phyloP scores from a whole-genome alignment of 352 stramenopile species.

The Thalassiosira sp. region DNA sequence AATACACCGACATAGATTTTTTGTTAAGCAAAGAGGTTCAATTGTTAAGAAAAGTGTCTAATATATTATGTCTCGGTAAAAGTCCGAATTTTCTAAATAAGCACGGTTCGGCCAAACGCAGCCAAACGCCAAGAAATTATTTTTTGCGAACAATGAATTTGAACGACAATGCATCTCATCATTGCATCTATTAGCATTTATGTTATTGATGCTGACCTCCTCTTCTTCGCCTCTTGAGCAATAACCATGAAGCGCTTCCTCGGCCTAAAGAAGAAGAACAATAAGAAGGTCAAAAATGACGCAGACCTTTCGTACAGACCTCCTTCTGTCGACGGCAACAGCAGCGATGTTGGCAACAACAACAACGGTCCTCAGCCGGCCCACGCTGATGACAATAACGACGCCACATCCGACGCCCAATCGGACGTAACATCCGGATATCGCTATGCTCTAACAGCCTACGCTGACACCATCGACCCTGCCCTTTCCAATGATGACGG shows the following conservation, averaged over 20 bases:
- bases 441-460: constrained; percentile 34
- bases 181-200: too few relatives aligned
- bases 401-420: not conserved
- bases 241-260: constrained; percentile 28
- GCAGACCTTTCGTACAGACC: constrained; percentile 17
- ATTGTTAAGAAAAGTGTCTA: too few relatives aligned
- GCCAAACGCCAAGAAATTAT: too few relatives aligned
- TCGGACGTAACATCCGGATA: constrained; percentile 22
- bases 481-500: constrained; percentile 36
- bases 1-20: too few relatives aligned
- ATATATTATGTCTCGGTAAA: too few relatives aligned
- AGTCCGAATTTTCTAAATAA: too few relatives aligned
- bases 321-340: not conserved
- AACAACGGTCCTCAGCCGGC: too few relatives aligned
- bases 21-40: too few relatives aligned
- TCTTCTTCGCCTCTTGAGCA: not conserved
- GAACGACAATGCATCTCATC: too few relatives aligned
- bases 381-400: not conserved
- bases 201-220: too few relatives aligned
- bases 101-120: too few relatives aligned
- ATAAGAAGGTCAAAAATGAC: constrained; percentile 38
- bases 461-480: constrained; percentile 29
- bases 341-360: not conserved
- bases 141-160: too few relatives aligned
- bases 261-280: constrained; percentile 9